These are phyloP conservation scores for Ustilago tritici DNA, from an alignment of 1,284 basidiomycete genomes.

Conservation along the genomic window DNA sequence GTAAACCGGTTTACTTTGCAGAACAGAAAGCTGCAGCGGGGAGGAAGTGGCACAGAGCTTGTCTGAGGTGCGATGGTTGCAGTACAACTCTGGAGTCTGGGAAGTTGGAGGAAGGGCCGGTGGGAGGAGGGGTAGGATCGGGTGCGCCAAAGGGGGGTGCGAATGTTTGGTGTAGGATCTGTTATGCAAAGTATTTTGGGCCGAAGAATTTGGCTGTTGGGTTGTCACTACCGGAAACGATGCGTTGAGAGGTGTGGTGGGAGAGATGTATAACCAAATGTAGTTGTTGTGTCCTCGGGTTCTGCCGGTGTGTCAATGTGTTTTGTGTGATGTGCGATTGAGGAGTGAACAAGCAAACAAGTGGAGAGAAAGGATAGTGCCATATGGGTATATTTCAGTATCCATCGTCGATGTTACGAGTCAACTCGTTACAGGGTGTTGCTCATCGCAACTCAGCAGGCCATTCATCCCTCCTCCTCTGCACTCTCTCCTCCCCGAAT, in stretches of 20 bases:
- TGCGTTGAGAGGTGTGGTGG: constrained; percentile 19
- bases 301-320: neutral
- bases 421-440: no score
- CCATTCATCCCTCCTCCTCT: constrained; percentile 36
- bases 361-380: neutral
- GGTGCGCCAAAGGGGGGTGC: constrained; percentile 28
- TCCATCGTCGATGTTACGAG: neutral
- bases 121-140: constrained; percentile 14
- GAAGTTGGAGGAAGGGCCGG: constrained; percentile 66
- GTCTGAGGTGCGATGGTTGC: constrained; percentile 67
- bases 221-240: constrained; percentile 44
- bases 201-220: constrained; percentile 52
- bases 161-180: constrained; percentile 65
- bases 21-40: constrained; percentile 65
- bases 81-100: constrained; percentile 61
- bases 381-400: constrained; percentile 25
- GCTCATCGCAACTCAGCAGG: constrained; percentile 23
- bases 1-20: constrained; percentile 66
- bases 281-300: neutral
- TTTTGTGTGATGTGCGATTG: neutral
- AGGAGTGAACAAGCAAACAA: neutral
- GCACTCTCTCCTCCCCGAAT: constrained; percentile 33
- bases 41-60: constrained; percentile 65
- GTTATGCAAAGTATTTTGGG: constrained; percentile 65
- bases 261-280: constrained; percentile 4